Conservation (phyloP, 129 eudicot species). For the Helianthus tuberosus region DNA sequence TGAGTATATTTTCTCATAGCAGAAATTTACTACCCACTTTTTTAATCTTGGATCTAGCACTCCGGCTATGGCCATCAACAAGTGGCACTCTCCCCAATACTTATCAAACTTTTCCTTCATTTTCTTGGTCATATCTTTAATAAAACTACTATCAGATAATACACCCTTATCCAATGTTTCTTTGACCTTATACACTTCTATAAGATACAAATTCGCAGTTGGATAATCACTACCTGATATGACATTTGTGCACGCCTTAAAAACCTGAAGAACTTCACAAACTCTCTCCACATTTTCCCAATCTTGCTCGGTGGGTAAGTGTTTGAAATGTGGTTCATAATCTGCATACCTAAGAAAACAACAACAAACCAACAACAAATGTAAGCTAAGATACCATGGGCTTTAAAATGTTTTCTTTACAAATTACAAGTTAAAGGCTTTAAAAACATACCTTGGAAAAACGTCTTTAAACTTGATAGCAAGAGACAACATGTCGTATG, state of each 20-base stretch:
- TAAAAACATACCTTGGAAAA: conserved; percentile 8
- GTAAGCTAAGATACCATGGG: not conserved
- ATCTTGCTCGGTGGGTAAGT: not conserved
- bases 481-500: not conserved
- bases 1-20: not conserved
- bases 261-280: not conserved
- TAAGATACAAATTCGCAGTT: not conserved
- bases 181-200: not conserved
- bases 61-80: not conserved
- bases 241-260: not conserved
- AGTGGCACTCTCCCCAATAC: not conserved
- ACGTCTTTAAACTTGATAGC: conserved; percentile 7
- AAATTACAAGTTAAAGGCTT: too few species aligned
- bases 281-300: not conserved
- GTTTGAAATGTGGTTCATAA: not conserved
- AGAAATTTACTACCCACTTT: not conserved
- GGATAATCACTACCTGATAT: not conserved
- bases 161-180: not conserved
- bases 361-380: too few species aligned
- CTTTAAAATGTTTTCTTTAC: too few species aligned
- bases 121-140: not conserved
- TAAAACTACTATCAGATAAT: not conserved
- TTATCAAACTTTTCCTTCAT: not conserved
- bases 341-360: too few species aligned
- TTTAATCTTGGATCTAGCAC: not conserved